A percentile compares a stretch with the other conserved stretches of the same genome.
phyloP scores from a whole-genome alignment of 176 grass and related monocot genomes.

The Alopecurus myosuroides region DNA sequence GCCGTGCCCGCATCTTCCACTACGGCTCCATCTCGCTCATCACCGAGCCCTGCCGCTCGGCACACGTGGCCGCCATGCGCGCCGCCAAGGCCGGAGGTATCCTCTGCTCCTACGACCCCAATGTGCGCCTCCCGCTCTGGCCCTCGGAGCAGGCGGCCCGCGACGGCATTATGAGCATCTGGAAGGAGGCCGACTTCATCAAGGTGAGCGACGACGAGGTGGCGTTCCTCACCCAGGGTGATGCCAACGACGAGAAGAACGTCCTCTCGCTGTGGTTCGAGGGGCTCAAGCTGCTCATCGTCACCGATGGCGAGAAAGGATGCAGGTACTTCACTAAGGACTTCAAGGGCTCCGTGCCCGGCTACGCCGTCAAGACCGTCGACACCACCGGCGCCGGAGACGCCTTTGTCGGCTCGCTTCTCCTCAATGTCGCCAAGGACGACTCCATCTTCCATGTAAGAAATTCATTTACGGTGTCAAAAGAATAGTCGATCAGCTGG shows the following conservation, averaged over 20 bases:
- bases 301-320: constrained; percentile 85
- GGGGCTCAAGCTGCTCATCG: constrained; percentile 74
- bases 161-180: constrained; percentile 62
- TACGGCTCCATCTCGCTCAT: constrained; percentile 93
- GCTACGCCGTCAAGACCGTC: constrained; percentile 61
- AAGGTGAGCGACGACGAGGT: constrained; percentile 98
- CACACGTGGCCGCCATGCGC: constrained; percentile 80
- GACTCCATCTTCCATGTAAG: constrained; percentile 56
- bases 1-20: constrained; percentile 72
- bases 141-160: constrained; percentile 59
- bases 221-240: constrained; percentile 65
- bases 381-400: constrained; percentile 93
- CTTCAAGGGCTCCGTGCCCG: constrained; percentile 68
- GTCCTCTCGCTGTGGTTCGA: constrained; percentile 83
- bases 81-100: constrained; percentile 65
- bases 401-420: constrained; percentile 78
- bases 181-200: constrained; percentile 95
- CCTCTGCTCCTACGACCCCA: constrained; percentile 87
- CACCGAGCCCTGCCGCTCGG: constrained; percentile 66
- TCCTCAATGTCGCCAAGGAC: constrained; percentile 71
- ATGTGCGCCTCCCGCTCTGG: constrained; percentile 84
- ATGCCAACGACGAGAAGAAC: constrained; percentile 59
- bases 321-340: constrained; percentile 96
- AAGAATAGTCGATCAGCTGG: background rate
- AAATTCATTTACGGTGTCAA: background rate